Evolutionary conservation across 768 basidiomycete genomes (phyloP), one percentile per base, ranked within the genome.

Genomic region (Boletus insuetus): DNA sequence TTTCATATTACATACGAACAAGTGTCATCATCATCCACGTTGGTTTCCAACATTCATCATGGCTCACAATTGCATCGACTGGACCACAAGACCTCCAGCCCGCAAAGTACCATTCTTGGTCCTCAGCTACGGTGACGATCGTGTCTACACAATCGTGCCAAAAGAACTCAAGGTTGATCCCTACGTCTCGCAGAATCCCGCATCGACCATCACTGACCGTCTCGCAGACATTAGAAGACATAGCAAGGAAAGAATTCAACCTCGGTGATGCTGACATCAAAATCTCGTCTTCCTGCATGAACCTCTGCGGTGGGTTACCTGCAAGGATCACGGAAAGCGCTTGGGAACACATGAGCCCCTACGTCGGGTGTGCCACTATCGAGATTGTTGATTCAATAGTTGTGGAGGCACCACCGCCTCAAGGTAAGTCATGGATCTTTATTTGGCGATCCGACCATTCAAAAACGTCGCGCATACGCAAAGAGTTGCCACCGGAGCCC

Each of bases 11-110:
- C 37, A 32, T 17, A 14, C n/a, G n/a, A n/a, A n/a, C n/a, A n/a
- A n/a, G n/a, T n/a, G n/a, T n/a, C n/a, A n/a, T n/a, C n/a, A n/a
- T n/a, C n/a, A n/a, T n/a, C n/a, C n/a, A n/a, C 10, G 11, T 14
- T 29, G 43, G 14, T 17, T n/a, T 12, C 45, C n/a, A 46, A 20
- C 19, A 9, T 2, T 8, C 29, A 29, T 29, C 29, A 70, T 67
- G 66, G 35, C 44, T 9, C 69, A 70, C 55, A n/a, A 64, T 17
- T 70, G 69, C 55, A 22, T 64, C 6, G 61, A 70, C 51, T 72
- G 69, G 69, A 48, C 56, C 0, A n/a, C 46, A 3, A 49, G 0
- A 3, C 64, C 64, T 0, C 69, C 69, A n/a, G 37, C 42, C 0
- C 59, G 67, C 0, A 69, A 63, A 37, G 32, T 35, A 7, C 63